Evolutionary conservation across 2,329 filamentous ascomycete species (phyloP).

Genomic region (Colletotrichum sp.): DNA sequence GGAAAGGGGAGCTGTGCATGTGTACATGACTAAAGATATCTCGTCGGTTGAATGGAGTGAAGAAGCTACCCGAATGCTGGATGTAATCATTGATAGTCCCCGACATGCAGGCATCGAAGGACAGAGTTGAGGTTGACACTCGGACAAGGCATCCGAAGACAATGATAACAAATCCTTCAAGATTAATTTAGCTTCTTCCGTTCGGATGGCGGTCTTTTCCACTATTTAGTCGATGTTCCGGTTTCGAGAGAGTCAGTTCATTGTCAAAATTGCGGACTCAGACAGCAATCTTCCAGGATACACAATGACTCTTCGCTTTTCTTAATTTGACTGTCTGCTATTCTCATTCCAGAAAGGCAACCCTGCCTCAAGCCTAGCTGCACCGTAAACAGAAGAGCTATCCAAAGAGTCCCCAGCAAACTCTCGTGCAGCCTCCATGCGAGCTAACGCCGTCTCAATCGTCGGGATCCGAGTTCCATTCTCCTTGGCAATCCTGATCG

Average conservation of each 20-base stretch:
- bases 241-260: accelerated
- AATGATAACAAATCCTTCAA: not conserved
- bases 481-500: constrained; percentile 7
- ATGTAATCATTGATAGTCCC: not conserved
- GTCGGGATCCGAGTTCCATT: constrained; percentile 3
- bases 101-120: not conserved
- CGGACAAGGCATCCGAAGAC: not conserved
- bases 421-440: constrained; percentile 4
- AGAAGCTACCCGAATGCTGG: not conserved
- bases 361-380: constrained; percentile 7
- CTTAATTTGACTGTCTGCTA: constrained; percentile 11
- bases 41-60: not conserved
- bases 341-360: constrained; percentile 17
- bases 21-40: not conserved
- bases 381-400: constrained; percentile 9
- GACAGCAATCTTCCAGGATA: not conserved
- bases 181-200: not conserved
- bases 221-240: not conserved
- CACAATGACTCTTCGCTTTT: not conserved
- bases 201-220: not conserved
- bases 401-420: constrained; percentile 13
- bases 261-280: not conserved
- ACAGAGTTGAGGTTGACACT: not conserved
- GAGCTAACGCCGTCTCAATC: constrained; percentile 6
- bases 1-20: not conserved